phyloP scores from a whole-genome alignment of 73 alveolate genomes.

The Symbiodinium pilosum region DNA sequence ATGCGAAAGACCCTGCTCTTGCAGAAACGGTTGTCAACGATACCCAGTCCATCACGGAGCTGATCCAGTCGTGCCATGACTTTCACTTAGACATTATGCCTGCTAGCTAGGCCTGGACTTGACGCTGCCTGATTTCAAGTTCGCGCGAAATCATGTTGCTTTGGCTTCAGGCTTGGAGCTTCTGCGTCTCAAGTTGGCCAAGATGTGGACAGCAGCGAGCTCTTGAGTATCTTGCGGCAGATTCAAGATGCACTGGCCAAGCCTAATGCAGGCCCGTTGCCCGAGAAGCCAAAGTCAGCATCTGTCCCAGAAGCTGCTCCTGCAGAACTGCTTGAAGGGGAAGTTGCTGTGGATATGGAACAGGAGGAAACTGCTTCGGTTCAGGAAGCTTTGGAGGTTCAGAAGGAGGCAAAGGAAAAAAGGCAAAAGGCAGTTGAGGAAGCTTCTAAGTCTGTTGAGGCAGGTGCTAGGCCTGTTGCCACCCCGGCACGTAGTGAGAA shows the following conservation, averaged over 20 bases:
- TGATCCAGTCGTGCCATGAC: not conserved
- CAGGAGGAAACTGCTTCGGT: not conserved
- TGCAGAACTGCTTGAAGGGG: not conserved
- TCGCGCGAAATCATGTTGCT: not conserved
- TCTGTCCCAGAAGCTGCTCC: not conserved
- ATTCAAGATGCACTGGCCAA: not conserved
- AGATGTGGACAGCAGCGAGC: not conserved
- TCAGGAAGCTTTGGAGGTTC: not conserved
- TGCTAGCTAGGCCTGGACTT: too few relatives aligned
- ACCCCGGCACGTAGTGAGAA: not conserved
- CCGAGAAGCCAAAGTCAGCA: not conserved
- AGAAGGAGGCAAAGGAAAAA: not conserved
- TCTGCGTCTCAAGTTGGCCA: not conserved
- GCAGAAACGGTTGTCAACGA: not conserved
- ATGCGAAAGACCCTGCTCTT: not conserved
- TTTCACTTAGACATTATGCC: not conserved
- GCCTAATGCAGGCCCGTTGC: not conserved
- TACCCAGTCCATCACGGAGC: not conserved
- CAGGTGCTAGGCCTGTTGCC: not conserved
- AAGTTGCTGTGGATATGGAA: not conserved
- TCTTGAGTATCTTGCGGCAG: not conserved
- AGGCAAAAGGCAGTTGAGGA: too few relatives aligned
- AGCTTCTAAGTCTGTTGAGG: too few relatives aligned
- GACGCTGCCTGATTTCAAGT: too few relatives aligned
- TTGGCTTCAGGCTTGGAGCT: not conserved